These are phyloP conservation scores for Corymbia citriodora DNA, from an alignment of 441 rosid genomes.

Conservation along the genomic window DNA sequence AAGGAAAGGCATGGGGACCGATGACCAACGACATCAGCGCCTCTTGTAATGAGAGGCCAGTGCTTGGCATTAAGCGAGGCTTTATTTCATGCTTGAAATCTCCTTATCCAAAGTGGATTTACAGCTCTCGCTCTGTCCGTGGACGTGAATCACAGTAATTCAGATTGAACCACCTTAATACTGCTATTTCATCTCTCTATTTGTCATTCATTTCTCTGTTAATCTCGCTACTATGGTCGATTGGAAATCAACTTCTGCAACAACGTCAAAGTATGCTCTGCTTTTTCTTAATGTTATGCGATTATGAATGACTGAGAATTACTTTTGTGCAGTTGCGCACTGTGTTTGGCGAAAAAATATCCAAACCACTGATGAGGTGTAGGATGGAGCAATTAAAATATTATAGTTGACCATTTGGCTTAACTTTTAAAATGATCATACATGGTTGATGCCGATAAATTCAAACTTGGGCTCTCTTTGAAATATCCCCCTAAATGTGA, in stretches of 20 bases:
- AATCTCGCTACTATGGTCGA: too few species aligned
- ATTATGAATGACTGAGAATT: background rate
- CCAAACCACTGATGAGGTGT: background rate
- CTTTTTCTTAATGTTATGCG: background rate
- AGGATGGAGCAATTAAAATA: background rate
- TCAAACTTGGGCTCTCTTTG: background rate
- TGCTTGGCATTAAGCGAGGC: background rate
- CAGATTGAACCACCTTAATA: too few species aligned
- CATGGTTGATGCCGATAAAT: background rate
- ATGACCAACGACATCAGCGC: background rate
- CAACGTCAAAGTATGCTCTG: too few species aligned
- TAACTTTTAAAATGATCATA: background rate
- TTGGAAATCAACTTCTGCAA: too few species aligned
- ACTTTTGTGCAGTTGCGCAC: background rate
- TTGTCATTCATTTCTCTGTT: too few species aligned
- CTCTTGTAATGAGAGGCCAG: background rate
- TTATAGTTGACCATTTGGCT: background rate
- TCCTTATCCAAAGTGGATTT: background rate
- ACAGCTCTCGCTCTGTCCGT: background rate
- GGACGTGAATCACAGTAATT: background rate
- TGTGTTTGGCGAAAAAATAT: background rate
- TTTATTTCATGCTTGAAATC: background rate
- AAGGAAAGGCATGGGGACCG: background rate
- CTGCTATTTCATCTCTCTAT: too few species aligned
- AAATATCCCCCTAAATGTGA: background rate